Conservation (phyloP, 306 rosid species). For the Corylus americana region DNA sequence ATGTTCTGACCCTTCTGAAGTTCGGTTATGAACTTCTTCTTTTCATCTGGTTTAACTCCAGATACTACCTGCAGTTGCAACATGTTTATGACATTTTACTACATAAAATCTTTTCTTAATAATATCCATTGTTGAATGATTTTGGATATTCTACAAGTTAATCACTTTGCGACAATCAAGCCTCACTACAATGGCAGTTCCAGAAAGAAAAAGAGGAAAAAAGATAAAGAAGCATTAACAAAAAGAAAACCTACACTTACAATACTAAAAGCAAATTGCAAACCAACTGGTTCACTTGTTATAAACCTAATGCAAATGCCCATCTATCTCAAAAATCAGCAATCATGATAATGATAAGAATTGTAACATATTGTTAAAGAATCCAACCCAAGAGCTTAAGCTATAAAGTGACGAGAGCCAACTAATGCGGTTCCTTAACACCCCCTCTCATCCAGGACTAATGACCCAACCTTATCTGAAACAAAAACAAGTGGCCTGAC, state of each 20-base stretch:
- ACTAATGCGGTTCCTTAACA: too few relatives aligned
- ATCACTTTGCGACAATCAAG: not conserved
- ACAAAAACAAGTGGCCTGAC: too few relatives aligned
- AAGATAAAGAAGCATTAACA: not conserved
- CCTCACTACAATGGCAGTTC: not conserved
- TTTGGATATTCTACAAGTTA: not conserved
- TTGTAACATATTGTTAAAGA: not conserved
- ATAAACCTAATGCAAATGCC: slow-evolving; percentile 9
- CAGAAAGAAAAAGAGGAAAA: not conserved
- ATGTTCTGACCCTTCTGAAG: slow-evolving; percentile 65
- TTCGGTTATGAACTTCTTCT: slow-evolving; percentile 65
- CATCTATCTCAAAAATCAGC: not conserved
- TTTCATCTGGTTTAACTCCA: slow-evolving; percentile 82
- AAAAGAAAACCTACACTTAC: not conserved
- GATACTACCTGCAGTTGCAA: slow-evolving; percentile 66
- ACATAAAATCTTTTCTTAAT: not conserved
- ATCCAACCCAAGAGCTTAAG: not conserved
- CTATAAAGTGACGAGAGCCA: not conserved
- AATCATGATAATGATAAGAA: too few relatives aligned
- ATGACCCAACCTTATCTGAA: too few relatives aligned
- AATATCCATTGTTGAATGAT: slow-evolving; percentile 12
- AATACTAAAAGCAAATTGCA: not conserved
- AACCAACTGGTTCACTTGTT: slow-evolving; percentile 5
- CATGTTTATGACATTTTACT: not conserved
- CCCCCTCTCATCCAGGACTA: too few relatives aligned